Percentiles rank a stretch among this genome's conserved stretches.
phyloP scores from a whole-genome alignment of 306 rosid genomes.

The Castanopsis chinensis region DNA sequence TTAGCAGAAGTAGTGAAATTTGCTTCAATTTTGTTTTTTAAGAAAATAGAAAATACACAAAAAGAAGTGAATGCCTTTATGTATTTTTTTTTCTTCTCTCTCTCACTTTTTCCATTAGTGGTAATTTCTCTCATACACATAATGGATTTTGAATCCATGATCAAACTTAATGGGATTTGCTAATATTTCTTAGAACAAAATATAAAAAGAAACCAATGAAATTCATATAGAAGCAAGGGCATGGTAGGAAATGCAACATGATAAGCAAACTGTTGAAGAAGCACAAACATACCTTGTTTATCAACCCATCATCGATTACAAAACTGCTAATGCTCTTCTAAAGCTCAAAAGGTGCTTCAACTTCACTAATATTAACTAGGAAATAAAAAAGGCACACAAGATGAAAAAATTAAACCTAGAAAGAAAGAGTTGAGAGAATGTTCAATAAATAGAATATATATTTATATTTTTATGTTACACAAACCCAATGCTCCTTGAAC shows the following conservation, averaged over 20 bases:
- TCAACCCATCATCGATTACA: conserved; percentile 75
- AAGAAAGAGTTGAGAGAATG: too few species aligned
- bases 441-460: too few species aligned
- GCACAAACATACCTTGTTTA: conserved; percentile 63
- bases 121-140: too few species aligned
- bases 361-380: conserved; percentile 74
- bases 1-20: too few species aligned
- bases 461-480: too few species aligned
- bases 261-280: neutral
- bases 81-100: too few species aligned
- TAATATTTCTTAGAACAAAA: neutral
- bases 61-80: too few species aligned
- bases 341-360: conserved; percentile 90
- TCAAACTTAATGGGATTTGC: neutral
- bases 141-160: too few species aligned
- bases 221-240: neutral
- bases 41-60: too few species aligned
- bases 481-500: too few species aligned
- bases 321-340: conserved; percentile 79
- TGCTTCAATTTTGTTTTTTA: too few species aligned
- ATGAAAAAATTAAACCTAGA: conserved; percentile 6
- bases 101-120: too few species aligned
- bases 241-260: neutral
- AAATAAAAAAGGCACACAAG: conserved; percentile 27
- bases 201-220: neutral